These are phyloP conservation scores for Myxozyma melibiosi DNA, from an alignment of 805 yeast genomes.

Conservation along the genomic window DNA sequence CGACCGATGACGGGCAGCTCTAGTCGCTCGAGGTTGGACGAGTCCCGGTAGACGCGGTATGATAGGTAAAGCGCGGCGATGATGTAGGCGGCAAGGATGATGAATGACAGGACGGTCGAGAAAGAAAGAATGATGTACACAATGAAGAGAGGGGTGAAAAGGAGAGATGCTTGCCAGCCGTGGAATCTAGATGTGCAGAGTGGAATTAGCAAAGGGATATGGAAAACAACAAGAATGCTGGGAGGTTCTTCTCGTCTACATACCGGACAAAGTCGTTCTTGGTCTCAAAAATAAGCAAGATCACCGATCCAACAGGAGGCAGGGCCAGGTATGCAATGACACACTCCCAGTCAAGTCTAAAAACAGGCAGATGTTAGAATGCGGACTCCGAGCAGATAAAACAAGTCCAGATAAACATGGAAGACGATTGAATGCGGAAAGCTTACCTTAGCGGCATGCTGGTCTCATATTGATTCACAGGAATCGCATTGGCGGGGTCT, in stretches of 20 bases:
- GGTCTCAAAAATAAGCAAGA: conserved; percentile 29
- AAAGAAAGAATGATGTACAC: conserved; percentile 31
- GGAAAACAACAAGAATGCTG: no score
- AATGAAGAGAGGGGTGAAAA: conserved; percentile 31
- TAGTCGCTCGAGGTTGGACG: conserved; percentile 26
- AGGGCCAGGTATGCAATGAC: conserved; percentile 27
- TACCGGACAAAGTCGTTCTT: conserved; percentile 33
- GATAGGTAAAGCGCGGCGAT: conserved; percentile 25
- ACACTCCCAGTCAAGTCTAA: conserved; percentile 32
- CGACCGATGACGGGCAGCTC: conserved; percentile 33
- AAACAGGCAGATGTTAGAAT: background rate
- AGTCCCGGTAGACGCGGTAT: conserved; percentile 27
- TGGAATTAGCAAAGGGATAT: no score
- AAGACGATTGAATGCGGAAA: no score
- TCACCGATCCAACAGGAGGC: conserved; percentile 34
- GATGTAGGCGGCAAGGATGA: conserved; percentile 27
- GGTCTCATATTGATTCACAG: conserved; percentile 33
- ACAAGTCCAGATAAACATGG: background rate
- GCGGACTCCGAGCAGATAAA: background rate
- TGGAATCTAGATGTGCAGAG: conserved; percentile 32
- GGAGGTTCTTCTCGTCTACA: background rate
- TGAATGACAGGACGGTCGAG: conserved; percentile 31
- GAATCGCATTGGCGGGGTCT: conserved; percentile 18
- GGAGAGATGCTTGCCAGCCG: conserved; percentile 33
- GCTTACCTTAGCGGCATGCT: conserved; percentile 31